Percentiles rank a stretch among this genome's conserved stretches.
Evolutionary conservation across 805 yeast species (phyloP).

Genomic region (Dipodascopsis uninucleata): DNA sequence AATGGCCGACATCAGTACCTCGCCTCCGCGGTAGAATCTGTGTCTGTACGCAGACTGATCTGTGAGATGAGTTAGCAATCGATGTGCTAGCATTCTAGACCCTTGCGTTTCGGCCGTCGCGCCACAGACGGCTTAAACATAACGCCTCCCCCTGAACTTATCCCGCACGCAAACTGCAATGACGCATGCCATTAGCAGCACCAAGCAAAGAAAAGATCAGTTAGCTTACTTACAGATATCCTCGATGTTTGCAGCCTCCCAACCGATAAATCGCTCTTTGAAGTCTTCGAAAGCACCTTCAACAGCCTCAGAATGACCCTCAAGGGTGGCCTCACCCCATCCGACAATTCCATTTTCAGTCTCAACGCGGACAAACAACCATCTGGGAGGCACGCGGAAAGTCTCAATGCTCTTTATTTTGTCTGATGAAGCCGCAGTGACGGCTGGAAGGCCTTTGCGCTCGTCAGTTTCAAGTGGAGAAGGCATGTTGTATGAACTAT

Average conservation of each 20-base stretch:
- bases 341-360: conserved; percentile 33
- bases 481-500: conserved; percentile 6
- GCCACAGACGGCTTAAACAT: too few relatives aligned
- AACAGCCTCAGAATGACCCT: conserved; percentile 37
- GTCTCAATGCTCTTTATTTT: conserved; percentile 31
- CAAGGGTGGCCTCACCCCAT: conserved; percentile 37
- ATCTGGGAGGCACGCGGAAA: conserved; percentile 35
- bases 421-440: conserved; percentile 12
- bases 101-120: not conserved
- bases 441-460: conserved; percentile 20
- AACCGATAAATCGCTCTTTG: conserved; percentile 34
- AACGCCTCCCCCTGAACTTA: not conserved
- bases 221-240: conserved; percentile 28
- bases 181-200: too few relatives aligned
- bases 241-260: conserved; percentile 34
- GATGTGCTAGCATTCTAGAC: not conserved
- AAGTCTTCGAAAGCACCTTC: conserved; percentile 36
- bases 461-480: conserved; percentile 20
- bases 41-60: conserved; percentile 33
- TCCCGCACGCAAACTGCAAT: too few relatives aligned
- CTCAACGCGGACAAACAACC: conserved; percentile 34
- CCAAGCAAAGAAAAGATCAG: too few relatives aligned
- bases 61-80: too few relatives aligned
- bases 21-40: conserved; percentile 37
- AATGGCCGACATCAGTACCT: conserved; percentile 36